Percentiles rank a stretch among this genome's conserved stretches.
Conservation (phyloP, 1,284 basidiomycete species). For the Pascua guehoae region DNA sequence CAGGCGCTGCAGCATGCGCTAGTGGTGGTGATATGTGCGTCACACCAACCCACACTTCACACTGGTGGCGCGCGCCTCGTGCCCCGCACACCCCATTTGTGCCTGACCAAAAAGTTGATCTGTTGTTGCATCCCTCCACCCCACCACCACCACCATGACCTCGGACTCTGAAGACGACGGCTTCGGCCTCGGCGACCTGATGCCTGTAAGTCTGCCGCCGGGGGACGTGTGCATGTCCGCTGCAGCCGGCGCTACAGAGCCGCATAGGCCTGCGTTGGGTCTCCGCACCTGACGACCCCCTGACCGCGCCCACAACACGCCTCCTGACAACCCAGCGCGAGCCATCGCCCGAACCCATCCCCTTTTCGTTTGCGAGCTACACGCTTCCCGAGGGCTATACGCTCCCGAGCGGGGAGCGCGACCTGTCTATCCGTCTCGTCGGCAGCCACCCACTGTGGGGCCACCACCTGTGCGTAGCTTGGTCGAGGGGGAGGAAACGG, state of each 20-base stretch:
- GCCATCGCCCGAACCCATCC: conserved; percentile 32
- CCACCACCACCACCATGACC: conserved; percentile 8
- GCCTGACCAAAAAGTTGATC: too few species aligned
- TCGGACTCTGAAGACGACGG: conserved; percentile 35
- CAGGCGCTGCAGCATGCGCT: too few species aligned
- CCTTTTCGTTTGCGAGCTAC: conserved; percentile 44
- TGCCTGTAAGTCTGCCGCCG: conserved; percentile 36
- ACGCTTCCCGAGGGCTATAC: conserved; percentile 22
- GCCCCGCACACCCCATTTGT: too few species aligned
- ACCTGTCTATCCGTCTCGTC: conserved; percentile 69
- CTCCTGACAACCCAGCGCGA: conserved; percentile 23
- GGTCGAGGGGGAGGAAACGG: neutral
- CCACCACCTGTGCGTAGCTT: conserved; percentile 67
- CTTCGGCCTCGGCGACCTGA: conserved; percentile 45
- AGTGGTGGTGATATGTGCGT: too few species aligned
- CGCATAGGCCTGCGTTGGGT: neutral
- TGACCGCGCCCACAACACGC: conserved; percentile 19
- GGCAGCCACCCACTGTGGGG: conserved; percentile 89
- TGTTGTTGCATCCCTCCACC: too few species aligned
- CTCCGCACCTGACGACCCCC: too few species aligned
- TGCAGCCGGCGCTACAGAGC: neutral
- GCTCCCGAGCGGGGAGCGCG: conserved; percentile 21
- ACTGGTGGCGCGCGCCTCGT: too few species aligned
- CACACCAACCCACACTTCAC: too few species aligned
- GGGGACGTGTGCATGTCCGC: neutral